Conservation (phyloP, 2,329 filamentous ascomycete species). For the Xylariaceae sp. region DNA sequence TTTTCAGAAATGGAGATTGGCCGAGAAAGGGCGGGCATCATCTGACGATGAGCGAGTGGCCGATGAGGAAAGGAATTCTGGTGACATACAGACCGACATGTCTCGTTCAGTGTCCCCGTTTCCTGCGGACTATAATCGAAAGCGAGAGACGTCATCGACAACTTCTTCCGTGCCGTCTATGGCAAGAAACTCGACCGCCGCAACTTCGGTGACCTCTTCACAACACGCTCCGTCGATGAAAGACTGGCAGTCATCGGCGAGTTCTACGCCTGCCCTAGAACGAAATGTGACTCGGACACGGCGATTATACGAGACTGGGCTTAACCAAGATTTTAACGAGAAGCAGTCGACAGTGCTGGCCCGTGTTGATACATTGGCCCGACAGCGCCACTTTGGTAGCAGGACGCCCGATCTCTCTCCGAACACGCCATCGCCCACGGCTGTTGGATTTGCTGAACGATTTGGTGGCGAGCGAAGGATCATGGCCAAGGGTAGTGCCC, state of each 20-base stretch:
- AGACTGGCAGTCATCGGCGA: conserved; percentile 50
- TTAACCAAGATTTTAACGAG: conserved; percentile 78
- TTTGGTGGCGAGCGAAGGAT: conserved; percentile 49
- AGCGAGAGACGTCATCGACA: conserved; percentile 85
- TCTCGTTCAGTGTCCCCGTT: conserved; percentile 58
- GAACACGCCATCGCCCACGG: conserved; percentile 50
- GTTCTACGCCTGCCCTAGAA: conserved; percentile 53
- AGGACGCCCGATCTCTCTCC: conserved; percentile 54
- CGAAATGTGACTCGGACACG: conserved; percentile 70
- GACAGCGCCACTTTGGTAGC: conserved; percentile 57
- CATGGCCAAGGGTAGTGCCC: conserved; percentile 64
- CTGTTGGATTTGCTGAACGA: conserved; percentile 48
- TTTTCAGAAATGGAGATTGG: conserved; percentile 75
- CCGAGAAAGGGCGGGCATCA: conserved; percentile 56
- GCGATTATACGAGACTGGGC: conserved; percentile 79
- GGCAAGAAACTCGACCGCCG: conserved; percentile 79
- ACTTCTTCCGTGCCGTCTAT: conserved; percentile 70
- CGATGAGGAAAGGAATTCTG: conserved; percentile 38
- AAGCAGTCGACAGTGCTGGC: conserved; percentile 76
- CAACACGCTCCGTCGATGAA: conserved; percentile 60
- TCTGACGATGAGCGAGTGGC: conserved; percentile 45
- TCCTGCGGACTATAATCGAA: conserved; percentile 67
- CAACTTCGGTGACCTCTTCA: conserved; percentile 79
- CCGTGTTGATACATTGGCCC: conserved; percentile 78
- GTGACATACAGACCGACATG: conserved; percentile 27